phyloP scores from a whole-genome alignment of 371 early-diverging fungal species.

The Apophysomyces variabilis region DNA sequence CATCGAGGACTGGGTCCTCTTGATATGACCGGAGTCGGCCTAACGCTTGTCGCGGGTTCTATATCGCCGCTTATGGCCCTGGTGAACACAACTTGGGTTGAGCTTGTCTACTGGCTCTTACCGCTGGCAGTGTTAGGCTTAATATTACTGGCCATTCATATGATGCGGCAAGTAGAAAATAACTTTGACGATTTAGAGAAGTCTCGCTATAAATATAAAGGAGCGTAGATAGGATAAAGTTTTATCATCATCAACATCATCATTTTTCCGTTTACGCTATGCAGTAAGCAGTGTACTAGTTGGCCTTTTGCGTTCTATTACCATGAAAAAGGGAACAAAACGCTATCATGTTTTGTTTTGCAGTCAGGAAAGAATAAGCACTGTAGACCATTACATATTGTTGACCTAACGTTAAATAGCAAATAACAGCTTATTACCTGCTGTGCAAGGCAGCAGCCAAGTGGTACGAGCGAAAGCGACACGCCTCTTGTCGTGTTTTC shows the following conservation, averaged over 20 bases:
- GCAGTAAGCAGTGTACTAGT: too few species aligned
- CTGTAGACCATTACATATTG: too few species aligned
- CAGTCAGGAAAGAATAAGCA: too few species aligned
- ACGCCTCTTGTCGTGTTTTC: too few species aligned
- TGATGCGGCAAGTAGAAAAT: constrained; percentile 40
- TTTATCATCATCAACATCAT: neutral
- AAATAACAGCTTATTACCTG: too few species aligned
- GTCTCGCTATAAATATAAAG: constrained; percentile 45
- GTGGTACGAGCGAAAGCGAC: too few species aligned
- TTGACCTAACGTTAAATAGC: too few species aligned
- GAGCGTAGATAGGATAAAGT: constrained; percentile 24
- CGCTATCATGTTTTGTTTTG: too few species aligned
- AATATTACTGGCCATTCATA: constrained; percentile 26
- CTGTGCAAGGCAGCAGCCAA: too few species aligned
- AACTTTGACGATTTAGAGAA: constrained; percentile 40
- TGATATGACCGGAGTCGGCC: neutral
- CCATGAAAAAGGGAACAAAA: too few species aligned
- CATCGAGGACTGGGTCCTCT: constrained; percentile 14
- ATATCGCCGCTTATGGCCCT: constrained; percentile 27
- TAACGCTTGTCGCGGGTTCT: constrained; percentile 13
- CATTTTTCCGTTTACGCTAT: too few species aligned
- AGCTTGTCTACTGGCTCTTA: constrained; percentile 37
- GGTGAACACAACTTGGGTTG: constrained; percentile 19
- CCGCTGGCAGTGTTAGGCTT: constrained; percentile 28
- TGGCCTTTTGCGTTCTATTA: too few species aligned